Evolutionary conservation across 2,329 filamentous ascomycete species (phyloP).

Genomic region (Penicillium carneum): DNA sequence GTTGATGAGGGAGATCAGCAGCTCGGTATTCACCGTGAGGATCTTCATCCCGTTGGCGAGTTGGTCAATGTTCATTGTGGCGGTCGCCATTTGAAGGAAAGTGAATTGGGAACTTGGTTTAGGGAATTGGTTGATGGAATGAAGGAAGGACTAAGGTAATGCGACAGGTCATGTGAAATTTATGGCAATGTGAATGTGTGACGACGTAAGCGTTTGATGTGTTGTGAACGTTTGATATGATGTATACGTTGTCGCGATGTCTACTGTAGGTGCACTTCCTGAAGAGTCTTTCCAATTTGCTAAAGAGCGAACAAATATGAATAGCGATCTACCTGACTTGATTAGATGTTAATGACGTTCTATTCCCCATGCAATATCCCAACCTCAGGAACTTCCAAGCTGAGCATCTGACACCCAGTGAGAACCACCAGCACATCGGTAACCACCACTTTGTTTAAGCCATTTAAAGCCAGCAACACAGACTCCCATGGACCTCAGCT

Average conservation of each 20-base stretch:
- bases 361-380: not conserved
- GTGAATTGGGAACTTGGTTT: not conserved
- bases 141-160: not conserved
- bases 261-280: too few species aligned
- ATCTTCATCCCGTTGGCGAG: not conserved
- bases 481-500: slow-evolving; percentile 60
- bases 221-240: too few species aligned
- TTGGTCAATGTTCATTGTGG: not conserved
- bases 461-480: slow-evolving; percentile 67
- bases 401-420: slow-evolving; percentile 61
- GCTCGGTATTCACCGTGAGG: not conserved
- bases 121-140: not conserved
- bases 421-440: slow-evolving; percentile 66
- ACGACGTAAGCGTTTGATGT: too few species aligned
- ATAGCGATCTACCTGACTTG: not conserved
- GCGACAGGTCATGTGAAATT: not conserved
- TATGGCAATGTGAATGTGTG: too few species aligned
- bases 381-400: not conserved
- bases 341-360: not conserved
- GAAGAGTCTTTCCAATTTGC: too few species aligned
- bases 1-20: not conserved
- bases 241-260: too few species aligned
- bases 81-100: not conserved
- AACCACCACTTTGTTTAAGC: slow-evolving; percentile 67
- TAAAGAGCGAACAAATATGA: too few species aligned